Conservation (phyloP, 2,329 filamentous ascomycete species). For the Berkeleyomyces rouxiae region DNA sequence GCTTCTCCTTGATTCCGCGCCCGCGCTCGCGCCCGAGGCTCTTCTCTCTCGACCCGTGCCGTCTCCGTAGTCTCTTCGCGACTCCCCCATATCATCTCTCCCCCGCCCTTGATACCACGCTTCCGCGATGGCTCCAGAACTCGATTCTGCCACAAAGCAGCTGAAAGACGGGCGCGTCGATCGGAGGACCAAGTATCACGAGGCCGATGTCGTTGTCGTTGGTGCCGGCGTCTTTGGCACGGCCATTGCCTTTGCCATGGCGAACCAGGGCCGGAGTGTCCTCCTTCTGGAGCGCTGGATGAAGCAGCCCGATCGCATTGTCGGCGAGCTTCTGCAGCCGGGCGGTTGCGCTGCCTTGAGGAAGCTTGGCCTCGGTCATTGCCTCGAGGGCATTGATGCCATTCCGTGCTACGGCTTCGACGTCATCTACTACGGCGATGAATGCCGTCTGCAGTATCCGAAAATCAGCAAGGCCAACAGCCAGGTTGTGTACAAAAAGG, state of each 20-base stretch:
- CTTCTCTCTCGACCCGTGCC: neutral
- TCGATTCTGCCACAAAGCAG: neutral
- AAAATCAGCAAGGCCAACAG: slow-evolving; percentile 32
- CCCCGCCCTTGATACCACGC: neutral
- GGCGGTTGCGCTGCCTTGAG: slow-evolving; percentile 71
- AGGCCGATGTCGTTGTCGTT: slow-evolving; percentile 75
- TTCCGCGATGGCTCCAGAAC: neutral
- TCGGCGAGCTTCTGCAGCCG: slow-evolving; percentile 87
- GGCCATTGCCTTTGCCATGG: slow-evolving; percentile 67
- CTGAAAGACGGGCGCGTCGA: neutral
- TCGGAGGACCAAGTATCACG: slow-evolving; percentile 30
- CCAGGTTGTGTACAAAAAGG: slow-evolving; percentile 22
- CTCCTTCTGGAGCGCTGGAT: slow-evolving; percentile 76
- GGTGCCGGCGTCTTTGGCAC: slow-evolving; percentile 85
- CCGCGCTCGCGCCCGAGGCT: neutral
- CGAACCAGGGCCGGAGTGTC: slow-evolving; percentile 78
- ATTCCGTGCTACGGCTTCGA: slow-evolving; percentile 73
- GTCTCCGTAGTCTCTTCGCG: neutral
- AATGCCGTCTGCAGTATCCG: slow-evolving; percentile 67
- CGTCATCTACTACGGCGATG: slow-evolving; percentile 61
- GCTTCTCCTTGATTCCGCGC: neutral
- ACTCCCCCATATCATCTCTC: neutral
- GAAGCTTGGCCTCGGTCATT: slow-evolving; percentile 63
- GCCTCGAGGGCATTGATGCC: slow-evolving; percentile 77
- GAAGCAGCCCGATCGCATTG: slow-evolving; percentile 87